These are phyloP conservation scores for Orychophragmus violaceus DNA, from an alignment of 345 rosid species.

Conservation along the genomic window DNA sequence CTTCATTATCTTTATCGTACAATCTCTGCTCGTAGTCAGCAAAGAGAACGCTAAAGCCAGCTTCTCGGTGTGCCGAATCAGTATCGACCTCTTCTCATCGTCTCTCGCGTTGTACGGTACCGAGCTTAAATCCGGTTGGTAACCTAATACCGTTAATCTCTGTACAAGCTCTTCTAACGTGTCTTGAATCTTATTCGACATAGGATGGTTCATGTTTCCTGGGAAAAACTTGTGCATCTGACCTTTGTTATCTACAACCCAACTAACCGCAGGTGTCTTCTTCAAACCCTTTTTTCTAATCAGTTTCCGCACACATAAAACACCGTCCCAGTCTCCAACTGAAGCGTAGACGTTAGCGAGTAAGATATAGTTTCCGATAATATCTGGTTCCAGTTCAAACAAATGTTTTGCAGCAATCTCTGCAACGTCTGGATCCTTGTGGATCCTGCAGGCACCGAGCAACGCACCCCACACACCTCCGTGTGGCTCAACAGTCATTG, in stretches of 20 bases:
- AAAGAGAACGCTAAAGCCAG: slow-evolving; percentile 65
- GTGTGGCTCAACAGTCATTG: slow-evolving; percentile 54
- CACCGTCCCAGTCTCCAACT: slow-evolving; percentile 56
- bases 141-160: slow-evolving; percentile 41
- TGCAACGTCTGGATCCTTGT: slow-evolving; percentile 57
- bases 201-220: slow-evolving; percentile 55
- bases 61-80: slow-evolving; percentile 66
- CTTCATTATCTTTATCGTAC: slow-evolving; percentile 54
- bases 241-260: slow-evolving; percentile 55
- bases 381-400: slow-evolving; percentile 62
- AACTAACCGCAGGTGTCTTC: slow-evolving; percentile 77
- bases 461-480: slow-evolving; percentile 87
- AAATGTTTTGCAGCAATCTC: slow-evolving; percentile 57
- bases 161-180: slow-evolving; percentile 44
- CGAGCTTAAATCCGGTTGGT: slow-evolving; percentile 46
- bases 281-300: slow-evolving; percentile 50
- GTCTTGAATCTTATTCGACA: slow-evolving; percentile 41
- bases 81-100: slow-evolving; percentile 46
- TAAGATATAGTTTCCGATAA: slow-evolving; percentile 63
- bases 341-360: slow-evolving; percentile 58
- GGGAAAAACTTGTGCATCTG: slow-evolving; percentile 60
- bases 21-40: slow-evolving; percentile 35
- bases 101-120: slow-evolving; percentile 46
- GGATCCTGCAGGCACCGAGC: slow-evolving; percentile 73
- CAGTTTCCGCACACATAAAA: slow-evolving; percentile 39